Base-by-base conservation (phyloP, 2,329 filamentous ascomycete species). In the Thielaviopsis euricoi region DNA sequence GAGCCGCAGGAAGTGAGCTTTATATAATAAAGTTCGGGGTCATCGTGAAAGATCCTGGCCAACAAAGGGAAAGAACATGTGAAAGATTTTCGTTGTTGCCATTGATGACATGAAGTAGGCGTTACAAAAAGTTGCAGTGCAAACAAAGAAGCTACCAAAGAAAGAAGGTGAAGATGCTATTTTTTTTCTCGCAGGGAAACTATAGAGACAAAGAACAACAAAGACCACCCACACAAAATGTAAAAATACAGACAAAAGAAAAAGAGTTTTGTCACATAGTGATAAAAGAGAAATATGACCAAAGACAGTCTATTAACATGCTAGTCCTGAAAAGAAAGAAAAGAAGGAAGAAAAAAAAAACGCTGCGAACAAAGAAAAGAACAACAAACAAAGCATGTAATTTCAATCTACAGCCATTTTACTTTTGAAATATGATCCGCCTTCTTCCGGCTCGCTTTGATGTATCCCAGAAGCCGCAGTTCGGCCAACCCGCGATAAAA, bases 381-480 rank as follows among this genome's bases (percentile, higher is more conserved):
- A 23, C 49, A 22, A 53, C 15, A 7, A 53, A 12, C 22, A 25
- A 12, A 13, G 4, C 29, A 33, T 10, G 2, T 10, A 6, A 10
- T 6, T n/a, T 2, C 37, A 3, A n/a, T 21, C 61, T 68, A 80
- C 61, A 93, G 73, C 64, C 91, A 93, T 68, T 86, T 89, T 82
- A 89, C 76, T 74, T 96, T 97, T 46, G 88, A 84, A 64, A 97
- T 74, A 71, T 97, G 91, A 68, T 97, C 93, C 23, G 83, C 81
- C 75, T 95, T 95, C 75, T 90, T 95, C 71, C 85, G 87, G 66
- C 86, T 97, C 61, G 79, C 78, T 73, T 93, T 96, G 61, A 97
- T 78, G 71, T 96, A 85, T 7, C 93, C 93, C 65, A 98, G 75
- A 57, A 84, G 80, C 68, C 84, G 85, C 67, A 98, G 70, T 69